These are phyloP conservation scores for Antitrichia curtipendula DNA, from an alignment of 225 moss, liverwort and hornwort genomes.

Conservation along the genomic window DNA sequence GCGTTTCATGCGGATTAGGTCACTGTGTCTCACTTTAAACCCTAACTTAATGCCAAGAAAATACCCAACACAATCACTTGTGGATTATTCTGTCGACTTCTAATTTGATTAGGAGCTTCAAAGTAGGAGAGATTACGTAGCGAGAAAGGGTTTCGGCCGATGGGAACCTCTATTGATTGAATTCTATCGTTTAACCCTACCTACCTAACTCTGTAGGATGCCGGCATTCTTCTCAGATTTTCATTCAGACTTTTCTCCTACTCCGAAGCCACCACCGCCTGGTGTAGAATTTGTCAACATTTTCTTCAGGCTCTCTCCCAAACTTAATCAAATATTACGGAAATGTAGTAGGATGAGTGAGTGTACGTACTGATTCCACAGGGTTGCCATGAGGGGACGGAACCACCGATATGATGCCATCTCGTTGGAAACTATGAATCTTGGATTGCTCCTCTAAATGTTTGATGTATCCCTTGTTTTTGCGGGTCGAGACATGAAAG, in stretches of 20 bases:
- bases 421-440: slow-evolving; percentile 2
- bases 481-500: not conserved
- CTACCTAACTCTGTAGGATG: not conserved
- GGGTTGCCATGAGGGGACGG: not conserved
- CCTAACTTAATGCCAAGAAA: not conserved
- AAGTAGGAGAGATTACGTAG: not conserved
- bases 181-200: not conserved
- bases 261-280: not conserved
- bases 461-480: slow-evolving; percentile 10
- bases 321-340: not conserved
- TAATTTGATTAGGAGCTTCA: not conserved
- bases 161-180: not conserved
- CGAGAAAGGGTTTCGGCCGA: no score
- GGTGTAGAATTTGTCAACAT: not conserved
- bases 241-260: not conserved
- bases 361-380: not conserved
- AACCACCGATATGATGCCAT: not conserved
- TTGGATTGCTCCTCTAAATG: not conserved
- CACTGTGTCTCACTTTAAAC: not conserved
- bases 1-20: not conserved
- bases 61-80: not conserved
- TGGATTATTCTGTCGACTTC: not conserved
- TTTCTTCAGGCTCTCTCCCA: not conserved
- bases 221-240: no score
- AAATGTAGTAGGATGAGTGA: not conserved